Evolutionary conservation across 2,329 filamentous ascomycete species (phyloP).

Genomic region (Chalara sp.): DNA sequence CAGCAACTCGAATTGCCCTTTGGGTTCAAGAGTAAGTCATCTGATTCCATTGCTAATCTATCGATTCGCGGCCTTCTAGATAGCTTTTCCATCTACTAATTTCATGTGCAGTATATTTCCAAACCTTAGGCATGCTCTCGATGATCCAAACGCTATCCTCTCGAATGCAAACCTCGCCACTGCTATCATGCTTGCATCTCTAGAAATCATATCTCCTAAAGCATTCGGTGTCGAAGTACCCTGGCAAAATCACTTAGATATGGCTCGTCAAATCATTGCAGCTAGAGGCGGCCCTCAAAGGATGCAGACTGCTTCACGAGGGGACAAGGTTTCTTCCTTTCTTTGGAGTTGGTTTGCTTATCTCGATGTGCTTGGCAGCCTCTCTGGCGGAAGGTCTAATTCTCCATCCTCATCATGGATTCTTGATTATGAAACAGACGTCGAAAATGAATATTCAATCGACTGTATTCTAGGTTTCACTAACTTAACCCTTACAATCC

Average conservation of each 20-base stretch:
- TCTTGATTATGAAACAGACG: conserved; percentile 41
- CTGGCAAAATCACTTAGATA: conserved; percentile 73
- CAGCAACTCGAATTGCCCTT: conserved; percentile 67
- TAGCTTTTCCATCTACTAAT: not conserved
- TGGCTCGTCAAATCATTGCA: conserved; percentile 69
- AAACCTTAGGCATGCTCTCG: conserved; percentile 59
- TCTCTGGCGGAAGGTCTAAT: conserved; percentile 48
- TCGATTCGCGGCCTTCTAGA: too few relatives aligned
- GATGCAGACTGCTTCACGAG: conserved; percentile 36
- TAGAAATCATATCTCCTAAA: conserved; percentile 77
- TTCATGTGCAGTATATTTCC: conserved; percentile 54
- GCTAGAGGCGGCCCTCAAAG: conserved; percentile 54
- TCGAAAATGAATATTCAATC: conserved; percentile 60
- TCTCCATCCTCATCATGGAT: conserved; percentile 20
- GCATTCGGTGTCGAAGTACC: conserved; percentile 74
- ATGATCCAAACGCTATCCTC: conserved; percentile 53
- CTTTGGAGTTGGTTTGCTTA: conserved; percentile 79
- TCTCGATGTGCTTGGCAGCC: conserved; percentile 69
- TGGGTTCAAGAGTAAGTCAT: conserved; percentile 60
- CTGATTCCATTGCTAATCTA: not conserved
- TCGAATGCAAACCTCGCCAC: conserved; percentile 71
- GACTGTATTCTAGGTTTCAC: conserved; percentile 80
- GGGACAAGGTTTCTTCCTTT: conserved; percentile 62
- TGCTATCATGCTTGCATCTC: conserved; percentile 76
- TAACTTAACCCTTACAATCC: conserved; percentile 60